Conservation (phyloP, 1,284 basidiomycete genomes). For the Cryptococcus sp. region DNA sequence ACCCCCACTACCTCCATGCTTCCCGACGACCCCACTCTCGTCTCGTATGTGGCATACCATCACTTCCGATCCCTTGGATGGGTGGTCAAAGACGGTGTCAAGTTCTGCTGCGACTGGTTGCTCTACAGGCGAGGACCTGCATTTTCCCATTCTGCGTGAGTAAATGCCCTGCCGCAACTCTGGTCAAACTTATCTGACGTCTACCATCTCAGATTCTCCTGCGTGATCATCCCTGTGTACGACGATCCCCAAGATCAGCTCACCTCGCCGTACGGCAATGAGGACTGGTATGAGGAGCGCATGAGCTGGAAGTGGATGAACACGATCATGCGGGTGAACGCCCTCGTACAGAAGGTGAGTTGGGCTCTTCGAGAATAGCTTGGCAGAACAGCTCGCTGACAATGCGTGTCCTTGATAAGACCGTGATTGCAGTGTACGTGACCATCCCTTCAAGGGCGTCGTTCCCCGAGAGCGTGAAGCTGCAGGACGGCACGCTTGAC, state of each 20-base stretch:
- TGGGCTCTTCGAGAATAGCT: background rate
- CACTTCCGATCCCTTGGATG: constrained; percentile 97
- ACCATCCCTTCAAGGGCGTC: constrained; percentile 73
- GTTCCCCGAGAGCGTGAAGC: constrained; percentile 51
- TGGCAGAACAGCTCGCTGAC: background rate
- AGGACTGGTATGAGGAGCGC: constrained; percentile 60
- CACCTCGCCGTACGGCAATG: constrained; percentile 55
- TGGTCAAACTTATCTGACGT: background rate
- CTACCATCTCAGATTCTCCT: constrained; percentile 66
- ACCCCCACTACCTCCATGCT: constrained; percentile 20
- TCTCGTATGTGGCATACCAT: constrained; percentile 88
- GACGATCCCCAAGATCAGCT: constrained; percentile 70
- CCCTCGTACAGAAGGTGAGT: constrained; percentile 89
- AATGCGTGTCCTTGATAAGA: constrained; percentile 55
- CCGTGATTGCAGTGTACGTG: constrained; percentile 82
- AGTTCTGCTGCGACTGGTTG: constrained; percentile 94
- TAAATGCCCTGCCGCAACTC: constrained; percentile 16
- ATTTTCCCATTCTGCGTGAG: constrained; percentile 91
- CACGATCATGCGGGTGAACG: constrained; percentile 94
- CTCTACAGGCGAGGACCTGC: constrained; percentile 94
- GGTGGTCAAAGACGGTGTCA: constrained; percentile 93
- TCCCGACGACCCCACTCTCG: constrained; percentile 84
- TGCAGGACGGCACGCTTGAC: constrained; percentile 54
- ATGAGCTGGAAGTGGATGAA: constrained; percentile 94
- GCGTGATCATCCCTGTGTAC: constrained; percentile 85